Base-by-base conservation (phyloP, 2,329 filamentous ascomycete genomes). In the Lasiodiplodia sp. region DNA sequence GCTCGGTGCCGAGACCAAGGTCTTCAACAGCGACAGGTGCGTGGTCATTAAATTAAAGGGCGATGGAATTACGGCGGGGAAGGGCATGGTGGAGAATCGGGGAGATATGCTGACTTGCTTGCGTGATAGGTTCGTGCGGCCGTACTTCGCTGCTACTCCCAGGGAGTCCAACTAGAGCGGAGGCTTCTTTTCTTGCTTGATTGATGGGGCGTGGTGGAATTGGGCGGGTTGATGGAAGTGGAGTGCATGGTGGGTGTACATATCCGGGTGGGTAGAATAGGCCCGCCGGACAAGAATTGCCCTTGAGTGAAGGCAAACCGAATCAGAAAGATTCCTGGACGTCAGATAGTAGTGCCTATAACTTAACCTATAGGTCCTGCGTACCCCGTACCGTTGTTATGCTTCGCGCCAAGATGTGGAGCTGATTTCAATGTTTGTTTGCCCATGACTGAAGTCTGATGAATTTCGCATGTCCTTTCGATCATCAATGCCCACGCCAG, bases 1-100 rank as follows among this genome's bases (percentile, higher is more conserved):
- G 72, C 79, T 98, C 74, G 96, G 96, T 68, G 90, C 90, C 72
- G 92, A 95, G 81, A 89, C 88, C 66, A 92, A 91, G 84, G 87
- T 96, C 62, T 99, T 97, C 85, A 88, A 98, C 84, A 90, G 88
- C 73, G 94, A 97, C 78, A 87, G 93, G 93, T 97, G 85, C 72
- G 91, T 80, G 18, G 18, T 21, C 44, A 14, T 11, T 37, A 10
- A 5, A 8, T 12, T 34, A 6, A 11, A 25, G 5, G n/a, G 14
- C 5, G 23, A 52, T n/a, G 25, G 14, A 31, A n/a, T 21, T 31
- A 40, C 14, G 18, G 16, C 10, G 23, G 18, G 3, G 14, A 8
- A 25, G 31, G 31, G 31, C 31, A 0, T 34, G 31, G 31, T 34
- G 0, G 10, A 34, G 31, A 34, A 34, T 34, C 31, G 31, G 31